Percentiles rank a stretch among this genome's conserved stretches.
Conservation (phyloP, 768 basidiomycete genomes). For the Pleurotus ostreatus region DNA sequence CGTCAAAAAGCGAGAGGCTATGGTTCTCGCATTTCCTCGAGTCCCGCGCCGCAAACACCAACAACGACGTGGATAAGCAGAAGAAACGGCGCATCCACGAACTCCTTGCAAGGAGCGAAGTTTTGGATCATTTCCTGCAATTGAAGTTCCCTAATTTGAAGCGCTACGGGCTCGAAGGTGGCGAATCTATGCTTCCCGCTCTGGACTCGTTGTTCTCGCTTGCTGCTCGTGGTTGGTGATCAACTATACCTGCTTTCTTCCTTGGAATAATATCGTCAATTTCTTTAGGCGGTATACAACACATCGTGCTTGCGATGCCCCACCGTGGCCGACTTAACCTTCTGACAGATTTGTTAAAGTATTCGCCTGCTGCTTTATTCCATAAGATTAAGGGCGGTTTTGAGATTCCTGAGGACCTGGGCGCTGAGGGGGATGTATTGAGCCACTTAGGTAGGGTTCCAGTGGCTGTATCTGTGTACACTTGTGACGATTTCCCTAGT, state of each 20-base stretch:
- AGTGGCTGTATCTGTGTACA: background rate
- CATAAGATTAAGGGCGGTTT: slow-evolving; percentile 82
- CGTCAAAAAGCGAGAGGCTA: slow-evolving; percentile 77
- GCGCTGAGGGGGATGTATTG: slow-evolving; percentile 79
- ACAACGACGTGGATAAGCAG: slow-evolving; percentile 23
- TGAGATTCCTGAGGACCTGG: slow-evolving; percentile 64
- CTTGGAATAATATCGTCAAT: slow-evolving; percentile 13
- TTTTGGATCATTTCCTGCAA: slow-evolving; percentile 82
- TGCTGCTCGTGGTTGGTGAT: slow-evolving; percentile 49
- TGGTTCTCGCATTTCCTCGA: slow-evolving; percentile 91
- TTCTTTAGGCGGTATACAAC: slow-evolving; percentile 52
- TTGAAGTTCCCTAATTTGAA: slow-evolving; percentile 58
- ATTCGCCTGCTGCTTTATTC: slow-evolving; percentile 67
- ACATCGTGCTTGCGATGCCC: slow-evolving; percentile 81
- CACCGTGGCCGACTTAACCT: slow-evolving; percentile 87
- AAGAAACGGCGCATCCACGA: slow-evolving; percentile 58
- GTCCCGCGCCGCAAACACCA: slow-evolving; percentile 33
- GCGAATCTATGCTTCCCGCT: slow-evolving; percentile 91
- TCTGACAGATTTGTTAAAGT: slow-evolving; percentile 72
- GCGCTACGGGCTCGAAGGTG: slow-evolving; percentile 87
- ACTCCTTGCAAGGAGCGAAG: slow-evolving; percentile 72
- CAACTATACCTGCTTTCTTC: background rate
- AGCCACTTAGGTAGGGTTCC: slow-evolving; percentile 66
- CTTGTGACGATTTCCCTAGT: slow-evolving; percentile 29
- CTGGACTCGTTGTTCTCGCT: slow-evolving; percentile 71